These are phyloP conservation scores for Fraxinus paxiana DNA, from an alignment of 305 asterid species.

Conservation along the genomic window DNA sequence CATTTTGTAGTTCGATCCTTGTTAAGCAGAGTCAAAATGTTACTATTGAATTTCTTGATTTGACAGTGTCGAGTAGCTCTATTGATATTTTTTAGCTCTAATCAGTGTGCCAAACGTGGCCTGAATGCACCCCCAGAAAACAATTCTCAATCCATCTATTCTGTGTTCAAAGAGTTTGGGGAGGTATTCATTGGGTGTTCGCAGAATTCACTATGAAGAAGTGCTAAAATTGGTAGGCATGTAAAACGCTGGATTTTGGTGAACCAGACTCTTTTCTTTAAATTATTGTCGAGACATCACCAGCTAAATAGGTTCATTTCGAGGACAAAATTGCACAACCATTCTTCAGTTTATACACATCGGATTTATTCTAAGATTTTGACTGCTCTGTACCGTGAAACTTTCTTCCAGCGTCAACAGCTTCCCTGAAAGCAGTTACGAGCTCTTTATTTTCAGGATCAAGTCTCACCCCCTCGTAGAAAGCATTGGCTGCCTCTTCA, in stretches of 20 bases:
- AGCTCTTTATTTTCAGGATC: slow-evolving; percentile 87
- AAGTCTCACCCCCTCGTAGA: slow-evolving; percentile 78
- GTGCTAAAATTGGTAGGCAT: not conserved
- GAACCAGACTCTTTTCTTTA: not conserved
- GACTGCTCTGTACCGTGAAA: slow-evolving; percentile 36
- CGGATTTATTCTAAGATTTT: slow-evolving; percentile 24
- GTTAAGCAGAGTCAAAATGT: not conserved
- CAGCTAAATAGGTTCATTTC: not conserved
- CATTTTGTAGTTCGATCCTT: not conserved
- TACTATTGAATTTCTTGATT: not conserved
- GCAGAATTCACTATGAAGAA: not conserved
- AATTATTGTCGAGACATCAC: not conserved
- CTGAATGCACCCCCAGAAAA: not conserved
- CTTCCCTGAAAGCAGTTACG: slow-evolving; percentile 92
- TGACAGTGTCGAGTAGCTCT: not conserved
- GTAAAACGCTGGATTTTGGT: not conserved
- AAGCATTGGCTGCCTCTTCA: slow-evolving; percentile 92
- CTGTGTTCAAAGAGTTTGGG: not conserved
- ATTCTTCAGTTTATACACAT: not conserved
- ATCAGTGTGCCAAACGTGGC: not conserved
- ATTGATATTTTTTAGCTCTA: not conserved
- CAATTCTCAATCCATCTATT: not conserved
- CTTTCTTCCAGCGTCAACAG: slow-evolving; percentile 80
- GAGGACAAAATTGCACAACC: not conserved
- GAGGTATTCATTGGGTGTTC: not conserved